Evolutionary conservation across 2,329 filamentous ascomycete genomes (phyloP), one percentile per base, ranked within the genome.

Genomic region (Neofusicoccum cordaticola): DNA sequence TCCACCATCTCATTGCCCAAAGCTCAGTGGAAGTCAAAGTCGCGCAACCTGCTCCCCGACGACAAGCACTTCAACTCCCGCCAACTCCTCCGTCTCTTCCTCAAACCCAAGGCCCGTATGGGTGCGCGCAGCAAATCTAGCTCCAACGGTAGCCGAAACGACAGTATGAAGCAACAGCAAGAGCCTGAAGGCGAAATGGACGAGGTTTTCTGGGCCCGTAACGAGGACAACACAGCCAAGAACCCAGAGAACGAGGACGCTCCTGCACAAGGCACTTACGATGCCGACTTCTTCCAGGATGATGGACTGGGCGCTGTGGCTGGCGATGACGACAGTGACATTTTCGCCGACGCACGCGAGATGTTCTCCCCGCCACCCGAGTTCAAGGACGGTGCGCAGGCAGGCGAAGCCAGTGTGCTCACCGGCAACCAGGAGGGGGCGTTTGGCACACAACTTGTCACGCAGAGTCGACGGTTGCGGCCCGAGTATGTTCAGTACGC

Each of bases 11-110:
- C 88, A 52, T 77, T 99, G 69, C 90, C 94, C 17, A 97, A 96
- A 81, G 92, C 93, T 69, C 93, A 98, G 77, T 96, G 94, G 92
- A 95, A 92, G 76, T 95, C 92, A 44, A 97, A 96, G 78, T 93
- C 90, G 1, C 87, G 92, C 56, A 97, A 99, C 74, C 84, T 99
- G 2, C 86, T 99, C 4, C 94, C 96, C 2, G 95, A 99, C 73
- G 95, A 99, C 79, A 97, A 97, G 78, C 93, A 98, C 75, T 98
- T 99, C 82, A 97, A 93, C 80, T 98, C 94, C 8, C 91, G 90
- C 73, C 92, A 96, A 69, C 83, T 99, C 0, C 83, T 98, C 6
- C 90, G 88, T 58, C 85, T 99, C 1, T 99, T 98, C 84, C 84
- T 98, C 34, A 99, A 99, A 77, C 95, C 95, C 34, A 96, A 93